phyloP scores from a whole-genome alignment of 331 rosid species.

The Dryas integrifolia region DNA sequence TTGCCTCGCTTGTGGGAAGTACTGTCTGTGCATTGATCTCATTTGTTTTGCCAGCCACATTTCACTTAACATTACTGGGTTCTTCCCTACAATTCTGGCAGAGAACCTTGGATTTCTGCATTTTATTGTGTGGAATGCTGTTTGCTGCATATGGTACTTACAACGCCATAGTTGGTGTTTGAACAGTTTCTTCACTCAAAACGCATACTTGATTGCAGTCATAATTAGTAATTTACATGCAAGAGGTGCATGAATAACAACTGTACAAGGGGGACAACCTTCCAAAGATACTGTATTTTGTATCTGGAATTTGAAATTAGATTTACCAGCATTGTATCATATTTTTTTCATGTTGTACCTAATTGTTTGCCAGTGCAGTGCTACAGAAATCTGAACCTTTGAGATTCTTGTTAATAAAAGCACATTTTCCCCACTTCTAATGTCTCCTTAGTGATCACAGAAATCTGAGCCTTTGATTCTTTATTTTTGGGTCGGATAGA shows the following conservation, averaged over 20 bases:
- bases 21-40: conserved; percentile 79
- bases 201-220: conserved; percentile 9
- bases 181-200: conserved; percentile 21
- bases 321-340: background rate
- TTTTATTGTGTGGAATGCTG: conserved; percentile 59
- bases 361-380: background rate
- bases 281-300: background rate
- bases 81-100: conserved; percentile 60
- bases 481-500: background rate
- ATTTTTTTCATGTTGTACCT: background rate
- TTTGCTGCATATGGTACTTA: conserved; percentile 81
- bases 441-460: background rate
- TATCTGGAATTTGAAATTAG: background rate
- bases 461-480: background rate
- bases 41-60: conserved; percentile 78
- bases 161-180: conserved; percentile 56
- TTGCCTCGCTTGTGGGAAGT: conserved; percentile 84
- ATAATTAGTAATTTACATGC: conserved; percentile 14
- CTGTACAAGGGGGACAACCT: background rate
- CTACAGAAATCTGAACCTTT: background rate
- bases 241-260: conserved; percentile 2
- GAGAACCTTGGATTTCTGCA: conserved; percentile 49
- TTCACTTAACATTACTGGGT: conserved; percentile 67
- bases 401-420: no score
- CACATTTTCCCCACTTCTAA: background rate